Evolutionary conservation across 225 moss, liverwort and hornwort species (phyloP), one percentile per base, ranked within the genome.

Genomic region (Straminergon stramineum): DNA sequence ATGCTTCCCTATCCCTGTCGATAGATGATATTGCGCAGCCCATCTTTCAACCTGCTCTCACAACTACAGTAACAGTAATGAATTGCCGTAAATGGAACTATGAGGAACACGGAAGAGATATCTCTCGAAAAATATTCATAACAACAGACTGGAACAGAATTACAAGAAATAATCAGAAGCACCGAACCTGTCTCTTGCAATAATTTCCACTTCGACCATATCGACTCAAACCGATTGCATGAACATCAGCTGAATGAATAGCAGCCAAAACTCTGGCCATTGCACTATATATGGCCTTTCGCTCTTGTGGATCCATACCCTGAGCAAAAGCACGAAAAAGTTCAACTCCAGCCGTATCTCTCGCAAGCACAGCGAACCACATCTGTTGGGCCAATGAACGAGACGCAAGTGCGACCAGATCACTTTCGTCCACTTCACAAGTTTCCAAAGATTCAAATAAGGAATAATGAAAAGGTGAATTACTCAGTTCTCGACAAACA

Each of bases 121-220:
- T 58, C 77, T 34, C 90, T 71, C 69, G 9, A 76, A 74, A 61
- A 56, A 23, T 11, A 66, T 57, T 74, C 81, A 62, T 63, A 85
- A 41, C 28, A 81, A 81, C 48, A 67, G 87, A 75, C 30, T 70
- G 41, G 63, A 82, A 69, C 56, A 76, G 30, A 79, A 66, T 30
- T 51, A 69, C 48, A 39, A 85, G 37, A 76, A 43, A 80, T 85
- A 62, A 34, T 86, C 39, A 87, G 65, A 89, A 85, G 71, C 67
- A 58, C 75, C 91, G 62, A 65, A 97, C 99, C 95, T 99, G 97
- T 92, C 99, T 91, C 90, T 93, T 96, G 89, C 97, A 97, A 88
- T 96, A 99, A 73, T 96, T 94, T 61, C 95, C 96, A 83, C 86
- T 94, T 65, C 97, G 95, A 89, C 99, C 97, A 91, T 94, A 99